Base-by-base conservation (phyloP, 2,329 filamentous ascomycete genomes). In the Beauveria medogensis region DNA sequence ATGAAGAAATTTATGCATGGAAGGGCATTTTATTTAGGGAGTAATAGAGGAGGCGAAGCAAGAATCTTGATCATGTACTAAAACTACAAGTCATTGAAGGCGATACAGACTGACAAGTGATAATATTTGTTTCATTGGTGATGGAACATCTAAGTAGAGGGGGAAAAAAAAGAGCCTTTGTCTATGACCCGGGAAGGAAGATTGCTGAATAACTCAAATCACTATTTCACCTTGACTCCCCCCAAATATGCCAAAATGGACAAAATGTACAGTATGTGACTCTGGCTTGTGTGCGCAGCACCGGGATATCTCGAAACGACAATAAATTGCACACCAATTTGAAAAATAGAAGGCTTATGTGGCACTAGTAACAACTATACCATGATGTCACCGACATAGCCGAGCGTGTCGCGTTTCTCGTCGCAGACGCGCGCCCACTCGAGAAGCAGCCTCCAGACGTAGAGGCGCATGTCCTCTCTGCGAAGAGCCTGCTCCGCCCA, bases 401-500 rank as follows among this genome's bases (percentile, higher is more conserved):
- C 78, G 16, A 81, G 67, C 20, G 65, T 71, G 8, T 78, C 70
- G 40, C 78, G 69, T 53, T 76, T 73, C 60, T 77, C 75, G 60
- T 79, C 78, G 57, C 73, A 77, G 20, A 84, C 73, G 40, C 82
- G 70, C 26, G 78, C 82, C 72, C 81, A 85, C 68, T 86, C 83
- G 44, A 85, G 73, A 44, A 86, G 71, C 63, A 90, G 65, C 46
- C 86, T 76, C 73, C 83, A 84, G 22, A 85, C 78, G 68, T 90
- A 90, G 8, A 90, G 74, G 62, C 79, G 73, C 84, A 89, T 88
- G 67, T 89, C 86, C 62, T 87, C 84, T 30, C 78, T 77, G 58
- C 87, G 73, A 18, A 89, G 75, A 3, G 85, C 85, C 71, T 76
- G 78, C 64, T 83, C 79, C 1, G 82, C 80, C 87, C 87, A 90